A percentile compares a stretch with the other conserved stretches of the same genome.
These are phyloP conservation scores for Chalciporus piperatus DNA, from an alignment of 768 basidiomycete species.

Conservation along the genomic window DNA sequence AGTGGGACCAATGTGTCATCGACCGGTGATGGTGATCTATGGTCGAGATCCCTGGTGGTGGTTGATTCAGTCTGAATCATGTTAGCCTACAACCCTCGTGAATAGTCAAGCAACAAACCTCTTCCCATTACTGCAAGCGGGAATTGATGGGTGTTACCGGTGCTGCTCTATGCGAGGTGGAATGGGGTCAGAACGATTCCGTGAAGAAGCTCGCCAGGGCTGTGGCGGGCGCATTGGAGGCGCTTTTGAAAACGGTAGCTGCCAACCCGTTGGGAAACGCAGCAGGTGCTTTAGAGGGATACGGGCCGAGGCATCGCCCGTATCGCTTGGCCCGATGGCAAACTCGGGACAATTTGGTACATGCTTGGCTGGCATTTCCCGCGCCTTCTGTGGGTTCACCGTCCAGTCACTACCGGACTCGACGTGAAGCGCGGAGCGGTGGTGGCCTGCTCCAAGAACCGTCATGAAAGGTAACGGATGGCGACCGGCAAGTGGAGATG, in stretches of 20 bases:
- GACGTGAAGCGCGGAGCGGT: too few relatives aligned
- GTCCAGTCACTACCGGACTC: too few relatives aligned
- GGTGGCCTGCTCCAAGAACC: too few relatives aligned
- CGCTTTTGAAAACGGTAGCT: slow-evolving; percentile 61
- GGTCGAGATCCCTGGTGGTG: too few relatives aligned
- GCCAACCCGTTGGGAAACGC: slow-evolving; percentile 56
- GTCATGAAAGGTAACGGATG: too few relatives aligned
- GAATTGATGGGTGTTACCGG: slow-evolving; percentile 67
- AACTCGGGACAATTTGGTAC: slow-evolving; percentile 53
- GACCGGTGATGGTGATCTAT: too few relatives aligned
- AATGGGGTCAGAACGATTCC: slow-evolving; percentile 31
- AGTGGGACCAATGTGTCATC: slow-evolving; percentile 74
- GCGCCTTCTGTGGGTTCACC: not conserved
- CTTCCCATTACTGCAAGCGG: too few relatives aligned
- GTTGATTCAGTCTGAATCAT: too few relatives aligned
- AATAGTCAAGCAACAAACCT: too few relatives aligned
- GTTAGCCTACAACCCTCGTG: too few relatives aligned
- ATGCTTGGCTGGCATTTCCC: slow-evolving; percentile 18
- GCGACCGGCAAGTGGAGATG: too few relatives aligned
- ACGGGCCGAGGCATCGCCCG: slow-evolving; percentile 69
- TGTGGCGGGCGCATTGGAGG: slow-evolving; percentile 63
- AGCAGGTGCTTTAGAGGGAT: slow-evolving; percentile 77
- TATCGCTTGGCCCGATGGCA: slow-evolving; percentile 61
- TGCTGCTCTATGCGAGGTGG: slow-evolving; percentile 48
- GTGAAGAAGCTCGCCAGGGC: slow-evolving; percentile 51